phyloP scores from a whole-genome alignment of 2,329 filamentous ascomycete species.

The Xylaria sp. region DNA sequence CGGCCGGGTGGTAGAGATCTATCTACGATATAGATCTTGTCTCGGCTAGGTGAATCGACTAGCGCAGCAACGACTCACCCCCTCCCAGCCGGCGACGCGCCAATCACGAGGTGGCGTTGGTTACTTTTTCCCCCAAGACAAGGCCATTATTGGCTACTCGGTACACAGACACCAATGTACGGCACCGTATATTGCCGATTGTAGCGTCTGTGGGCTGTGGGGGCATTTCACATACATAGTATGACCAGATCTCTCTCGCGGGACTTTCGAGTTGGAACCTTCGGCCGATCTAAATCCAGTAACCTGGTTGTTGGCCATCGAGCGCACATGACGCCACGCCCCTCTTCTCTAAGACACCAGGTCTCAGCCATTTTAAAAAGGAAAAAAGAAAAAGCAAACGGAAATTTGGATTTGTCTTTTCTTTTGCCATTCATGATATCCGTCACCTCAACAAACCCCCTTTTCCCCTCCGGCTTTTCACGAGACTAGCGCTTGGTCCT shows the following conservation, averaged over 20 bases:
- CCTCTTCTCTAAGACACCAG: background rate
- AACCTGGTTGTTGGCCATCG: conserved; percentile 17
- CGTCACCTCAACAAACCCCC: background rate
- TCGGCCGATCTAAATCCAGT: conserved; percentile 20
- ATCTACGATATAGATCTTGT: conserved; percentile 27
- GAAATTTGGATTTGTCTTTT: background rate
- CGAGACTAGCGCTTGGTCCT: background rate
- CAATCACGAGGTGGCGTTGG: conserved; percentile 28
- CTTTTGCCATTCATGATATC: background rate
- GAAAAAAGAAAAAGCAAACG: too few species aligned
- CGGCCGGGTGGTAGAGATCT: conserved; percentile 19
- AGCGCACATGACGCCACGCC: background rate
- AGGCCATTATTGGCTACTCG: conserved; percentile 22
- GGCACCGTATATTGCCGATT: conserved; percentile 25
- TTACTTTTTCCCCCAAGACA: conserved; percentile 19
- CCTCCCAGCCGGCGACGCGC: conserved; percentile 18
- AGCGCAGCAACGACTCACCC: conserved; percentile 26
- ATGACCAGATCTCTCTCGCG: conserved; percentile 12
- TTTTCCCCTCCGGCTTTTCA: background rate
- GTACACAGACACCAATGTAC: conserved; percentile 24
- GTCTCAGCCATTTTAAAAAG: background rate
- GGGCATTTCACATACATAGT: too few species aligned
- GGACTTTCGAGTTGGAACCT: conserved; percentile 12
- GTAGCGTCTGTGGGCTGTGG: conserved; percentile 8
- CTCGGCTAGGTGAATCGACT: conserved; percentile 29